Percentiles rank a stretch among this genome's conserved stretches.
Evolutionary conservation across 2,329 filamentous ascomycete genomes (phyloP).

Genomic region (Macrophomina tecta): DNA sequence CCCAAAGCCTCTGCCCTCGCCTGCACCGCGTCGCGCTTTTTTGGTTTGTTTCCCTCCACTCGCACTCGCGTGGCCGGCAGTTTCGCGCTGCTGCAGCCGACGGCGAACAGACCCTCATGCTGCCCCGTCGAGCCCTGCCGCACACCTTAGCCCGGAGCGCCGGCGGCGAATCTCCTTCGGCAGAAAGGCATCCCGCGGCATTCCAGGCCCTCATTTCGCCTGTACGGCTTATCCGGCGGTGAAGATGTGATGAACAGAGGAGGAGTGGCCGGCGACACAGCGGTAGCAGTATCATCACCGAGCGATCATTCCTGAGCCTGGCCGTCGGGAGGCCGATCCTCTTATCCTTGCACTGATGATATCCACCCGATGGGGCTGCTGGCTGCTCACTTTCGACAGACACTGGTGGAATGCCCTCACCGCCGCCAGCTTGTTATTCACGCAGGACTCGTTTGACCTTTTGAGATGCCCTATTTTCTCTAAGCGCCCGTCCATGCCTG

Average conservation of each 20-base stretch:
- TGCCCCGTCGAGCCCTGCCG: constrained; percentile 8
- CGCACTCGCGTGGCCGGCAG: constrained; percentile 11
- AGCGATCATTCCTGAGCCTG: constrained; percentile 25
- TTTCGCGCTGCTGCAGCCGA: constrained; percentile 14
- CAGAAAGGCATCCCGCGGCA: constrained; percentile 18
- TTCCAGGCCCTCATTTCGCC: constrained; percentile 21
- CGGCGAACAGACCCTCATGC: constrained; percentile 4
- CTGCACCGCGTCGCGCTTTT: neutral
- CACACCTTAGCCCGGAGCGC: neutral
- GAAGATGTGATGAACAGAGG: constrained; percentile 16
- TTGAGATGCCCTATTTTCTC: constrained; percentile 3
- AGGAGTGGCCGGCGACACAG: constrained; percentile 5
- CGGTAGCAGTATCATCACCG: constrained; percentile 13
- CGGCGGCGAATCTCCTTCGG: constrained; percentile 3
- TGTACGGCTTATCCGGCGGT: constrained; percentile 18
- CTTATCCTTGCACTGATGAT: constrained; percentile 15
- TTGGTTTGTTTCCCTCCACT: neutral
- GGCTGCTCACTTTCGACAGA: neutral
- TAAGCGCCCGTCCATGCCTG: neutral
- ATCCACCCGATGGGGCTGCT: constrained; percentile 22
- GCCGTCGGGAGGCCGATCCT: constrained; percentile 5
- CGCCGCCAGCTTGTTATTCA: constrained; percentile 1
- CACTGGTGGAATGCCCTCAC: constrained; percentile 15
- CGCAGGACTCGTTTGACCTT: constrained; percentile 8
- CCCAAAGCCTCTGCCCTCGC: neutral